Conservation (phyloP, 305 asterid genomes). For the Fraxinus albicans region DNA sequence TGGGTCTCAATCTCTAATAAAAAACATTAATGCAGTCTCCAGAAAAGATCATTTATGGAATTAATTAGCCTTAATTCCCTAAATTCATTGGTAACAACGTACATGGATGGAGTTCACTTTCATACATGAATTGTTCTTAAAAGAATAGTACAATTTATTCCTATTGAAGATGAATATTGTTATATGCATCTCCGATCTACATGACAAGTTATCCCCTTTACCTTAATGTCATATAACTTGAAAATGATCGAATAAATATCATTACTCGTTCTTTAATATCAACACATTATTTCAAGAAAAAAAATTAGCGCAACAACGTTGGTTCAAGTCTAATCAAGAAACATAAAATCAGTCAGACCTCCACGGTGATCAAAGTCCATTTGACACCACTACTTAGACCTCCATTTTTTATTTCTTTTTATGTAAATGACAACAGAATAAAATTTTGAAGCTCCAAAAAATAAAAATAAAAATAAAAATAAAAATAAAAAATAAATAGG, state of each 20-base stretch:
- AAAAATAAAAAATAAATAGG: background rate
- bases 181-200: background rate
- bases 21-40: background rate
- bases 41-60: background rate
- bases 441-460: too few relatives aligned
- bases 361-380: background rate
- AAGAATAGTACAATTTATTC: background rate
- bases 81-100: background rate
- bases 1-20: background rate
- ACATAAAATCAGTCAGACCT: background rate
- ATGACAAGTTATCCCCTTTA: background rate
- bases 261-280: background rate
- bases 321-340: background rate
- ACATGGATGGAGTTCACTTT: background rate
- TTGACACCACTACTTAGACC: background rate
- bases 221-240: background rate
- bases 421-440: too few relatives aligned
- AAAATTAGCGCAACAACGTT: background rate
- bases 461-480: too few relatives aligned
- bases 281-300: background rate
- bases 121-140: background rate
- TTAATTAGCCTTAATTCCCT: background rate
- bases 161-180: background rate
- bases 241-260: background rate
- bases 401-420: background rate